Evolutionary conservation across 495 filamentous ascomycete species (phyloP), one percentile per base, ranked within the genome.

Genomic region (Neurospora africana): DNA sequence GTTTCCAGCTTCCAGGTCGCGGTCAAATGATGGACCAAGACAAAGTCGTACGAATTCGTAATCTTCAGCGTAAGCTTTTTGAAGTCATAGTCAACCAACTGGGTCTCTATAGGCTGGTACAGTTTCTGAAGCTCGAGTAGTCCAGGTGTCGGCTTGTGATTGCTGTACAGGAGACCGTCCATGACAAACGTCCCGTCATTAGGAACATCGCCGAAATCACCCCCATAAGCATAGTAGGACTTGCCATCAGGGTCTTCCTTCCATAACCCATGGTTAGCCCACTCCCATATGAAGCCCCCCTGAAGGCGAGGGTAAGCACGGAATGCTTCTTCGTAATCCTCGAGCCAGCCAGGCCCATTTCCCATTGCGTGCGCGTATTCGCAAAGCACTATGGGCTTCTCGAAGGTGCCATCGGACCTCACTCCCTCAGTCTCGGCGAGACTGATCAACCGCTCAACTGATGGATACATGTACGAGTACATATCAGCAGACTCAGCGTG

Each of bases 361-460:
- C 91, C 91, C 90, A 92, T 91, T 0, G 91, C 88, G 73, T 91
- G 89, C 2, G 82, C 86, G 72, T 89, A 93, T 75, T 92, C 90
- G 74, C 89, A 92, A 8, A 92, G 80, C 17, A 93, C 80, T 4
- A 92, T 79, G 0, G 89, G 89, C 72, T 85, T 85, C 37, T 81
- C 77, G 38, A 84, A 87, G 38, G 77, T 77, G 10, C 84, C 84
- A 23, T 82, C 81, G 0, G 38, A 17, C 6, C 73, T 74, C 40
- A 79, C 79, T 10, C 82, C 70, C 74, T 78, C 40, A 2, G 78
- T 79, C 10, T 79, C 72, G 21, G 84, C 84, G 33, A 86, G 81
- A 5, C 83, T 76, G 17, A 85, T 79, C 44, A 91, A 79, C 13
- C 81, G 78, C 10, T 87, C 81, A 5, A 91, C 77, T 0, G 83